Evolutionary conservation across 2,329 filamentous ascomycete species (phyloP), one percentile per base, ranked within the genome.

Genomic region (Akanthomyces muscarius): DNA sequence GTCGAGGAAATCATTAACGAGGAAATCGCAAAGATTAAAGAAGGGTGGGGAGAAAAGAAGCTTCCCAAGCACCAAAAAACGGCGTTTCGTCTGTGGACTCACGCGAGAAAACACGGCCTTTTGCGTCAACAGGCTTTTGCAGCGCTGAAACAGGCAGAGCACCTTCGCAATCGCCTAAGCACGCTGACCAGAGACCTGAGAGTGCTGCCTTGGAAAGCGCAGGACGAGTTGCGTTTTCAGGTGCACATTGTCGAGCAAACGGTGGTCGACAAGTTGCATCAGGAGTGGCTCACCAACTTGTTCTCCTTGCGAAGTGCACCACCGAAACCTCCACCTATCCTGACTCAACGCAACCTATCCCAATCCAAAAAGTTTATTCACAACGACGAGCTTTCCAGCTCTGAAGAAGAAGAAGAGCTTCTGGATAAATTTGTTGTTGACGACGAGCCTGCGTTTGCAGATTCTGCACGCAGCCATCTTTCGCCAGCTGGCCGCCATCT

Each of bases 161-260:
- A 71, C 4, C 76, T 84, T 21, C 74, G 81, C 14, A 64, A 69
- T 2, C 85, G 88, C 11, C 77, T 94, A 36, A 70, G 72, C n/a
- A 86, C 81, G 53, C 73, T 86, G 18, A 79, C 80, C 11, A 68
- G 78, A 1, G 80, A 85, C 23, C 84, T 92, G 41, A 66, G 79
- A 25, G 68, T 71, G 1, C 75, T 81, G 18, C 71, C 78, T 36
- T 91, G 87, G 83, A 72, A 74, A 13, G 83, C 77, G 8, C 75
- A 77, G 25, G 68, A 73, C 1, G 80, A 86, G 16, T 71, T 95
- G 16, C 75, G 78, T 30, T 76, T 74, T 6, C 83, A 86, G 68
- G 86, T 86, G 55, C 74, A 76, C 13, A 81, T 76, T 42, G 76
- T 96, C 61, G 86, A 94, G 64, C 76, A 79, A 5, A 91, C 81